A percentile compares a stretch with the other conserved stretches of the same genome.
phyloP scores from a whole-genome alignment of 2,329 filamentous ascomycete genomes.

The Lachnellula subtilissima region DNA sequence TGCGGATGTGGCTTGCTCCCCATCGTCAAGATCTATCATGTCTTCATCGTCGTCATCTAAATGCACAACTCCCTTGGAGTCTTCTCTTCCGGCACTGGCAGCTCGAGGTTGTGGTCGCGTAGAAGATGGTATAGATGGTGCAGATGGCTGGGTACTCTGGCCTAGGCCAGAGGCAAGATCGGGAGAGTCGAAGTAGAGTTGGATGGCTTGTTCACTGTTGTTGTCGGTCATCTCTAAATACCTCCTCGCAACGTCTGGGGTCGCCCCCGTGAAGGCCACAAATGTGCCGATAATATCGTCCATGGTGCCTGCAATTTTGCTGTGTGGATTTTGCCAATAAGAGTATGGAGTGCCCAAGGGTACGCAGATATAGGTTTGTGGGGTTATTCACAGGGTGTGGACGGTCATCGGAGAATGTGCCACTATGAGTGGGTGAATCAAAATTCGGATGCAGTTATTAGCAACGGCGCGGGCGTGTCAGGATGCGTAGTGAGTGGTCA shows the following conservation, averaged over 20 bases:
- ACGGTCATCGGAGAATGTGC: no score
- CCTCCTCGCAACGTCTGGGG: conserved; percentile 67
- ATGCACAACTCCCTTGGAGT: conserved; percentile 60
- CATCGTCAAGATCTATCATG: conserved; percentile 28
- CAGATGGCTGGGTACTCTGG: conserved; percentile 13
- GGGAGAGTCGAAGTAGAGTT: conserved; percentile 85
- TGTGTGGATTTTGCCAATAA: background rate
- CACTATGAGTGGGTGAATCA: no score
- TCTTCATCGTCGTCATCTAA: conserved; percentile 69
- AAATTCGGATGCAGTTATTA: no score
- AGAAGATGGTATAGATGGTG: conserved; percentile 27
- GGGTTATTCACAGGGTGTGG: no score
- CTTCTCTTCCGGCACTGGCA: conserved; percentile 40
- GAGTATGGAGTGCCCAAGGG: no score
- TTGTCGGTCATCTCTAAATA: conserved; percentile 83
- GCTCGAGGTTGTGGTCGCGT: conserved; percentile 21
- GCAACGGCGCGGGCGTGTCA: no score
- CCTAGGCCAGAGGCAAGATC: conserved; percentile 48
- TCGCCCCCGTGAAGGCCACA: conserved; percentile 72
- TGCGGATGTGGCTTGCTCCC: conserved; percentile 27
- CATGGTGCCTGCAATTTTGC: conserved; percentile 16
- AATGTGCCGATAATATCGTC: conserved; percentile 71
- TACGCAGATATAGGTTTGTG: no score
- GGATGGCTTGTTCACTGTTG: conserved; percentile 79
- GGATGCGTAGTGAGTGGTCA: no score